A percentile compares a stretch with the other conserved stretches of the same genome.
Conservation (phyloP, 1,284 basidiomycete genomes). For the Cutaneotrichosporon sp. region DNA sequence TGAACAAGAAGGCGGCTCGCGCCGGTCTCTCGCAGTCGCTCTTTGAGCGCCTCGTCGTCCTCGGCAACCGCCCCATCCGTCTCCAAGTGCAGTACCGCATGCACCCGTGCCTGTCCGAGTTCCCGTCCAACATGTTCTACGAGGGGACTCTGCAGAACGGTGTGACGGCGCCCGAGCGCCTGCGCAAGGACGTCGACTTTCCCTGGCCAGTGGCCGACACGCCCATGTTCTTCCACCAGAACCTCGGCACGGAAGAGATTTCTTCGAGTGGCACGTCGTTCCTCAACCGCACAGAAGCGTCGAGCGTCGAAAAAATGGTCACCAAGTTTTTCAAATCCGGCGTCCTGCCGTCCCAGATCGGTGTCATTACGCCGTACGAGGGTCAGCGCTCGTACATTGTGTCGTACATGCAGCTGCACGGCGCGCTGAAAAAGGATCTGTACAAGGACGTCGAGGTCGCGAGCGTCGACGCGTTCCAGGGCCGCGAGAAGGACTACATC, state of each 20-base stretch:
- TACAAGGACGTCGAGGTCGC: constrained; percentile 99
- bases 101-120: constrained; percentile 98
- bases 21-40: constrained; percentile 96
- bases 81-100: constrained; percentile 99
- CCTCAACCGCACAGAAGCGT: constrained; percentile 96
- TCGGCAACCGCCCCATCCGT: constrained; percentile 93
- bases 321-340: constrained; percentile 99
- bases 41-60: constrained; percentile 92
- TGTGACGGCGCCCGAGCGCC: constrained; percentile 93
- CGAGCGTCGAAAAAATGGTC: constrained; percentile 98
- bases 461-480: constrained; percentile 98
- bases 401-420: constrained; percentile 99
- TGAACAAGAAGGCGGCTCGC: constrained; percentile 99
- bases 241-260: constrained; percentile 97
- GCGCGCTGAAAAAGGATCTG: constrained; percentile 93
- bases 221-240: constrained; percentile 99
- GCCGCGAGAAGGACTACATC: constrained; percentile 99
- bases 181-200: constrained; percentile 97
- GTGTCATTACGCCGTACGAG: constrained; percentile 98
- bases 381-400: constrained; percentile 98
- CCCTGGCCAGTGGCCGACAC: constrained; percentile 98
- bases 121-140: constrained; percentile 99
- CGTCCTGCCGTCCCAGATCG: constrained; percentile 90
- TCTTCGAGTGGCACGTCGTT: constrained; percentile 97
- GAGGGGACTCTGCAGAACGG: constrained; percentile 98